Conservation (phyloP, 2,329 filamentous ascomycete genomes). For the Aspergillus fischeri region DNA sequence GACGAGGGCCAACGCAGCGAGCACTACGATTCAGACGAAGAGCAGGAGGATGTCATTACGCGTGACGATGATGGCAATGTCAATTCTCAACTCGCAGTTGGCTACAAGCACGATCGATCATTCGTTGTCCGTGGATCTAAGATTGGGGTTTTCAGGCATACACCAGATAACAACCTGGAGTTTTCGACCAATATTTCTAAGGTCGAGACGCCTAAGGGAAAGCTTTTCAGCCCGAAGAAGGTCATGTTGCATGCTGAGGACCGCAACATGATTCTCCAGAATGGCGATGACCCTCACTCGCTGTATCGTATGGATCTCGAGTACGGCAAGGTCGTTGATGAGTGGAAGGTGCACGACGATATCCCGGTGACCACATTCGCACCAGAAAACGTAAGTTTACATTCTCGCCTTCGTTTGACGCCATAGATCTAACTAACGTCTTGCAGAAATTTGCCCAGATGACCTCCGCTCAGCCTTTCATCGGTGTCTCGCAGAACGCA, state of each 20-base stretch:
- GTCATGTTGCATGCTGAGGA: constrained; percentile 94
- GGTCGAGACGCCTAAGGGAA: constrained; percentile 81
- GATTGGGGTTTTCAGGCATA: constrained; percentile 98
- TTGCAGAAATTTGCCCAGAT: constrained; percentile 88
- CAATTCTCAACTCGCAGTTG: constrained; percentile 92
- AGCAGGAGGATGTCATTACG: constrained; percentile 70
- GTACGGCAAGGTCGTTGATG: constrained; percentile 95
- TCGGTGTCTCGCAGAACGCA: constrained; percentile 88
- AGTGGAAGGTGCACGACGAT: constrained; percentile 97
- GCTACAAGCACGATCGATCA: constrained; percentile 93
- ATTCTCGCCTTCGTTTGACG: not conserved
- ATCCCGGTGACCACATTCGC: constrained; percentile 89
- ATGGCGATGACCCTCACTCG: constrained; percentile 75
- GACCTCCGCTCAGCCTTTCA: constrained; percentile 90
- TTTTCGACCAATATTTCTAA: constrained; percentile 98
- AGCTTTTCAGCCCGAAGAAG: constrained; percentile 89
- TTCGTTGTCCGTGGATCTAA: constrained; percentile 97
- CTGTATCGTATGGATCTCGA: constrained; percentile 97
- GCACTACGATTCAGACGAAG: constrained; percentile 70
- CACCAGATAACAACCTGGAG: constrained; percentile 82
- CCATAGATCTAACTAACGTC: constrained; percentile 22
- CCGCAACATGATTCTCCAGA: constrained; percentile 83
- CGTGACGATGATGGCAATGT: constrained; percentile 71
- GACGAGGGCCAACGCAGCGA: constrained; percentile 67
- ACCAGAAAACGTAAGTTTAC: constrained; percentile 66